Base-by-base conservation (phyloP, 164 flowering plant species). In the Cinnamomum chago region DNA sequence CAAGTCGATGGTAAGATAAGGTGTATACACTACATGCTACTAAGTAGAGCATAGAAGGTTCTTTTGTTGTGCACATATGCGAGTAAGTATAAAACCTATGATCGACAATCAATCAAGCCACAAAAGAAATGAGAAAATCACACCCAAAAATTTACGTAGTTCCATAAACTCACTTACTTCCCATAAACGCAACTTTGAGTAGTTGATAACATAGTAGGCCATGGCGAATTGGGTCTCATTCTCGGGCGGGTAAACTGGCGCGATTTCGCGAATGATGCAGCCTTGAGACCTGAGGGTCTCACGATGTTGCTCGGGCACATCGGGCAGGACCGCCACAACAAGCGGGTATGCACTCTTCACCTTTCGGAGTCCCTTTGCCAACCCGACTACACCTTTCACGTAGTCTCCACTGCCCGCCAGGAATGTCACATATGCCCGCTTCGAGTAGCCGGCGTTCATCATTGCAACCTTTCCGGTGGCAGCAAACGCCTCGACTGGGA, bases 401-500 rank as follows among this genome's bases (percentile, higher is more conserved):
- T 78, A 78, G 58, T 78, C 80, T 0, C 80, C 80, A 13, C 52
- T 66, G 47, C 80, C 80, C 9, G 80, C 80, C 2, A 78, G 66
- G 74, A 78, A 78, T 2, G 80, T 74, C 40, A 78, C 74, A 50
- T 69, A 78, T 15, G 80, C 80, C 25, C 74, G 24, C 76, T 70
- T 73, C 3, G 80, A 73, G 67, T 78, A 73, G 12, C 74, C 80
- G 7, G 7, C 23, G 60, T 60, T 58, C 24, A 27, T 2, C 20
- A 35, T 71, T 1, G 84, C 50, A n/a, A 77, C 79, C 81, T 83
- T 87, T 27, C 80, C 83, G 3, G 79, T 66, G 27, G 73, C 72
- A 0, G 62, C 23, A 14, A 73, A 75, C 3, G 67, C 80, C 15
- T 84, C 81, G 15, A 58, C 80, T 0, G 84, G 76, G 5, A 76